Evolutionary conservation across 805 yeast genomes (phyloP).

Genomic region (Torulaspora indica): DNA sequence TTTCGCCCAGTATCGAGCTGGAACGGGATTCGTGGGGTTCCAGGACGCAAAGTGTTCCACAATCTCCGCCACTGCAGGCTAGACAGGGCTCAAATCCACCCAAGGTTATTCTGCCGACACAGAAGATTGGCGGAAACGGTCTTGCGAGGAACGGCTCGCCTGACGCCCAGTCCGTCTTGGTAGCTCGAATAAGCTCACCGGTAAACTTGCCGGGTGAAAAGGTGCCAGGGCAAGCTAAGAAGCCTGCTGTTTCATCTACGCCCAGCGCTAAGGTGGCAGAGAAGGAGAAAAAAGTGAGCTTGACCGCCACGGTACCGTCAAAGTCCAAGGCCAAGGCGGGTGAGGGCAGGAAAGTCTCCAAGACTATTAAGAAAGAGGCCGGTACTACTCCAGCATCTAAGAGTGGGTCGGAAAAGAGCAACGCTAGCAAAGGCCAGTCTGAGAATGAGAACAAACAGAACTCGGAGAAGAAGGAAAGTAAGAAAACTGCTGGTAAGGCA

Average conservation of each 20-base stretch:
- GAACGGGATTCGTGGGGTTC: not conserved
- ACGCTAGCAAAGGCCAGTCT: not conserved
- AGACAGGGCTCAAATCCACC: conserved; percentile 11
- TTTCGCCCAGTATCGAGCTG: conserved; percentile 13
- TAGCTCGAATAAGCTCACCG: conserved; percentile 26
- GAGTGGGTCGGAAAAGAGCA: conserved; percentile 1
- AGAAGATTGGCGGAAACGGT: conserved; percentile 11
- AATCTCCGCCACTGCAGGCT: conserved; percentile 6
- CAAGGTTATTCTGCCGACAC: conserved; percentile 26
- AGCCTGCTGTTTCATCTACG: conserved; percentile 1
- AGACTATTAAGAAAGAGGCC: conserved; percentile 8
- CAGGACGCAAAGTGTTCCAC: not conserved
- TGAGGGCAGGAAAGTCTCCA: conserved; percentile 7
- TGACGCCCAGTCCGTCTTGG: conserved; percentile 14
- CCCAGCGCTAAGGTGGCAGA: conserved; percentile 7
- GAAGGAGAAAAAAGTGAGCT: conserved; percentile 10
- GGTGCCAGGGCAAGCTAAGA: conserved; percentile 2
- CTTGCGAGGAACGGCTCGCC: conserved; percentile 7
- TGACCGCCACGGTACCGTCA: conserved; percentile 8
- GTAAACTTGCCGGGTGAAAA: conserved; percentile 16
- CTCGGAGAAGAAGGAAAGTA: conserved; percentile 9
- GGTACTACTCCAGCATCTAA: conserved; percentile 1
- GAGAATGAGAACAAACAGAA: not conserved
- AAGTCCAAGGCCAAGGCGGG: conserved; percentile 3
- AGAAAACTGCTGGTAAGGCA: conserved; percentile 4